Evolutionary conservation across 306 rosid genomes (phyloP).

Genomic region (Urtica urens): DNA sequence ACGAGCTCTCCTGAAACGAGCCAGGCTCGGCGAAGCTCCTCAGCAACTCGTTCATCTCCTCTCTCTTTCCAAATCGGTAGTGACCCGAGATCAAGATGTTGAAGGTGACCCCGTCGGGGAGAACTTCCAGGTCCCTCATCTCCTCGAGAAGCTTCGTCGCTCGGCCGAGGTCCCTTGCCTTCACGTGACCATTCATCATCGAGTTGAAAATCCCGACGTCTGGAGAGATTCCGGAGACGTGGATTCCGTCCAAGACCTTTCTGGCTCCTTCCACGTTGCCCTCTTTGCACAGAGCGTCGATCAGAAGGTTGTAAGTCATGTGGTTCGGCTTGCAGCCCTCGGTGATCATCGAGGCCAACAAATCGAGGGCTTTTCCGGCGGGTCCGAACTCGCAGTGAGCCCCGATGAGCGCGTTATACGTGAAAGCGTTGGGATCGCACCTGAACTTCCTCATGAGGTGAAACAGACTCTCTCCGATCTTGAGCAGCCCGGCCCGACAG

Average conservation of each 20-base stretch:
- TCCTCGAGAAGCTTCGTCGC: slow-evolving; percentile 55
- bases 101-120: slow-evolving; percentile 62
- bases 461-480: slow-evolving; percentile 45
- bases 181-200: slow-evolving; percentile 60
- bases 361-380: slow-evolving; percentile 32
- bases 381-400: slow-evolving; percentile 39
- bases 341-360: slow-evolving; percentile 41
- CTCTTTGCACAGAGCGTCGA: slow-evolving; percentile 60
- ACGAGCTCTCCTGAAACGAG: slow-evolving; percentile 28
- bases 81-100: slow-evolving; percentile 59
- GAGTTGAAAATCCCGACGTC: slow-evolving; percentile 37
- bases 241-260: slow-evolving; percentile 39
- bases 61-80: slow-evolving; percentile 54
- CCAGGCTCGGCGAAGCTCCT: slow-evolving; percentile 29
- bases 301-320: slow-evolving; percentile 31
- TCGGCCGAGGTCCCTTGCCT: slow-evolving; percentile 57
- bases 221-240: slow-evolving; percentile 26
- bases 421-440: slow-evolving; percentile 39
- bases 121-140: slow-evolving; percentile 43
- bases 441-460: slow-evolving; percentile 49
- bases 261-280: slow-evolving; percentile 53
- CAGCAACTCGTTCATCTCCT: slow-evolving; percentile 39
- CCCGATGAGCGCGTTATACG: slow-evolving; percentile 44
- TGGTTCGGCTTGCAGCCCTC: slow-evolving; percentile 43
- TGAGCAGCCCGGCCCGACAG: slow-evolving; percentile 41